Percentiles rank a stretch among this genome's conserved stretches.
Evolutionary conservation across 345 rosid species (phyloP).

Genomic region (Salix purpurea): DNA sequence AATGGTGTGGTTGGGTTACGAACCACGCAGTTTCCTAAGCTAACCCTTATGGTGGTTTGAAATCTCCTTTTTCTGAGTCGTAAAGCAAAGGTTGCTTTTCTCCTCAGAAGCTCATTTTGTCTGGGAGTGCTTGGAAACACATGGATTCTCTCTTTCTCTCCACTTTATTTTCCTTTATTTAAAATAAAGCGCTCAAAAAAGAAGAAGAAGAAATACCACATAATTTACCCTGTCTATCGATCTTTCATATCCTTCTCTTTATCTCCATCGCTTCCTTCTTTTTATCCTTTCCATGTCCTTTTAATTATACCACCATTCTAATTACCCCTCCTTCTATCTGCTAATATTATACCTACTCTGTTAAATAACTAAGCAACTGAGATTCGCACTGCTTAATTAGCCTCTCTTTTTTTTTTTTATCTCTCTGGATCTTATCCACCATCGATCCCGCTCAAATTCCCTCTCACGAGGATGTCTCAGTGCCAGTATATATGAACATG

Average conservation of each 20-base stretch:
- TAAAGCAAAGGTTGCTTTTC: constrained; percentile 68
- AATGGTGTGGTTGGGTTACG: constrained; percentile 26
- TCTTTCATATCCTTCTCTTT: constrained; percentile 5
- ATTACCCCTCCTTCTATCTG: not conserved
- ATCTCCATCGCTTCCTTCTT: constrained; percentile 6
- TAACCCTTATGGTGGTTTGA: constrained; percentile 48
- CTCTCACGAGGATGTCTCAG: not conserved
- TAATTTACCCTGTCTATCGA: constrained; percentile 9
- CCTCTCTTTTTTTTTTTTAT: constrained; percentile 9
- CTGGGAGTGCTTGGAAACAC: constrained; percentile 62
- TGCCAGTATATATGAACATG: not conserved
- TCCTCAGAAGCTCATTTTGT: constrained; percentile 68
- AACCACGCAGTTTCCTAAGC: constrained; percentile 53
- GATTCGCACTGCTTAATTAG: constrained; percentile 28
- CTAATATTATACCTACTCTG: not conserved
- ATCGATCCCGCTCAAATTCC: not conserved
- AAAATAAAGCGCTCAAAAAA: constrained; percentile 7
- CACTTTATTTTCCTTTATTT: constrained; percentile 21
- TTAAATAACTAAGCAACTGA: constrained; percentile 17
- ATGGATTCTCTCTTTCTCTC: constrained; percentile 53
- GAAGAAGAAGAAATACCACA: not conserved
- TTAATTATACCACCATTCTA: not conserved
- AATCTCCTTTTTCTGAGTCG: constrained; percentile 69
- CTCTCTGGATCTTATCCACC: constrained; percentile 23
- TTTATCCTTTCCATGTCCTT: not conserved